phyloP scores from a whole-genome alignment of 768 basidiomycete species.

The Hygrocybe coccinea region DNA sequence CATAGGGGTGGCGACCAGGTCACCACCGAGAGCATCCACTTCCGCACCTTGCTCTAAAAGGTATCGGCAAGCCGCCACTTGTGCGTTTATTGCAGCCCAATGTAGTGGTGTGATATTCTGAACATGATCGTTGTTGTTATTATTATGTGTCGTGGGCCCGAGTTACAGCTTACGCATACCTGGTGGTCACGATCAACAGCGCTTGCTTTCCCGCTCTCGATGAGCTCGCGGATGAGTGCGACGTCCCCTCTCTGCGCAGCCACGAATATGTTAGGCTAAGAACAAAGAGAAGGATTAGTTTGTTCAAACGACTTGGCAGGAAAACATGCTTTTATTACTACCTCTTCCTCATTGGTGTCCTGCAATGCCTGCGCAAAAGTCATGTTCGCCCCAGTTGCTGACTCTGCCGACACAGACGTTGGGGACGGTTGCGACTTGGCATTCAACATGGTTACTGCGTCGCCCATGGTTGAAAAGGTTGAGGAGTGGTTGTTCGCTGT shows the following conservation, averaged over 20 bases:
- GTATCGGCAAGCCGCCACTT: slow-evolving; percentile 81
- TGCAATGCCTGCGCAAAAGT: slow-evolving; percentile 43
- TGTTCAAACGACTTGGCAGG: not conserved
- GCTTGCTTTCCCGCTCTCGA: slow-evolving; percentile 64
- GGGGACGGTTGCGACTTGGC: slow-evolving; percentile 49
- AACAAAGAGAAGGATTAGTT: not conserved
- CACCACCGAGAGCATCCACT: slow-evolving; percentile 91
- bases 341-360: slow-evolving; percentile 36
- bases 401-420: slow-evolving; percentile 43
- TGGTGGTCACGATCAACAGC: slow-evolving; percentile 81
- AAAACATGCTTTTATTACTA: too few relatives aligned
- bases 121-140: not conserved
- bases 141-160: not conserved
- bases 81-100: slow-evolving; percentile 98
- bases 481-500: not conserved
- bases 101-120: slow-evolving; percentile 89
- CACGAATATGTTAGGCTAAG: slow-evolving; percentile 69
- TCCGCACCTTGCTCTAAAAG: slow-evolving; percentile 91
- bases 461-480: slow-evolving; percentile 30
- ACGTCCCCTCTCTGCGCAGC: slow-evolving; percentile 88
- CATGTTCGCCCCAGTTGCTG: slow-evolving; percentile 43
- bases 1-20: slow-evolving; percentile 89
- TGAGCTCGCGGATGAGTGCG: slow-evolving; percentile 52
- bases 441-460: slow-evolving; percentile 33
- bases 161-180: not conserved